Base-by-base conservation (phyloP, 768 basidiomycete species). In the Mycena leptocephala region DNA sequence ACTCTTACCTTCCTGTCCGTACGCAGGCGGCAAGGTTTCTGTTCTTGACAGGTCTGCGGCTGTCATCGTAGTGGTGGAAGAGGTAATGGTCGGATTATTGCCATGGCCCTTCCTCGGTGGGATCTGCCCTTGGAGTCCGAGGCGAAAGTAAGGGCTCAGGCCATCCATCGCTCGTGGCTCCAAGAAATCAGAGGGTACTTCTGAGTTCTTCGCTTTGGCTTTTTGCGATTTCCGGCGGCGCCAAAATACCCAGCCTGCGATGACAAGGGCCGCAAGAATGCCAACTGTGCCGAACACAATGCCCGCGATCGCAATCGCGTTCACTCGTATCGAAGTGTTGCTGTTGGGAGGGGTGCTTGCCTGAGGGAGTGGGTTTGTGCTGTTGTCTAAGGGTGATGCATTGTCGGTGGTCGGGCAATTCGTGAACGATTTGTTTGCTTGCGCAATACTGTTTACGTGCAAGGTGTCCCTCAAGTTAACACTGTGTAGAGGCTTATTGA, bases 341-440 rank as follows among this genome's bases (percentile, higher is more conserved):
- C 11, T 10, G 53, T 24, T 58, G 9, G 37, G 67, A 26, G 41
- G 41, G 26, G 22, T 59, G 58, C 58, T 33, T 20, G 58, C 11
- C 22, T 22, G 32, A 35, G 58, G 2, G 22, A 3, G 28, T 30
- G 53, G 26, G 58, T 37, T 37, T 48, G 41, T 30, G 20, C 16
- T 41, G 13, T 51, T 67, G 46, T 32, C 37, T 30, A n/a, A 18
- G 3, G 32, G 22, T 20, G n/a, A 9, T 11, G 53, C 32, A 18
- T 53, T 16, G 14, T 37, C 43, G 32, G 14, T 22, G 3, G 7
- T 14, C 2, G 18, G 0, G 64, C 83, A 84, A 37, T 78, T 77
- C 16, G 81, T 82, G 70, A 83, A 83, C 6, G 83, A 81, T 58
- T 84, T 81, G 75, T 83, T 81, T 16, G 78, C 79, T 22, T 79